Evolutionary conservation across 345 rosid species (phyloP).

Genomic region (Camelina hispida): DNA sequence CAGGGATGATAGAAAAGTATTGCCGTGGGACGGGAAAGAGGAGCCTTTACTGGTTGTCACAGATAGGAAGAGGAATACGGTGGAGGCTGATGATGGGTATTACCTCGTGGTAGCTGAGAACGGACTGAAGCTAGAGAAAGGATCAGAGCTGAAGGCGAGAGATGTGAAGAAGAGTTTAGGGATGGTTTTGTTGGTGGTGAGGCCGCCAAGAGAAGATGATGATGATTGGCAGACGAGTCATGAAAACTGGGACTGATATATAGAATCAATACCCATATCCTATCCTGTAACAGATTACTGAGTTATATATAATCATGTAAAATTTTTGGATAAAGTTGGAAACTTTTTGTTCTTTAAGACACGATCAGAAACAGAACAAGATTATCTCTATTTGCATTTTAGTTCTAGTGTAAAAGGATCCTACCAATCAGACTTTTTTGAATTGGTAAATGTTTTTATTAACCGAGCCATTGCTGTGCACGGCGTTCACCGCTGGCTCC

Average conservation of each 20-base stretch:
- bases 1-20: constrained; percentile 60
- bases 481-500: constrained; percentile 89
- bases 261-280: constrained; percentile 10
- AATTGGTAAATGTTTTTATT: constrained; percentile 13
- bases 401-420: constrained; percentile 2
- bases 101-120: constrained; percentile 59
- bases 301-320: constrained; percentile 26
- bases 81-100: constrained; percentile 64
- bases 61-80: constrained; percentile 63
- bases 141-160: constrained; percentile 59
- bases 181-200: constrained; percentile 71
- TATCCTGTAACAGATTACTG: constrained; percentile 26
- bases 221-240: constrained; percentile 59
- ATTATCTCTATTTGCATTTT: constrained; percentile 25
- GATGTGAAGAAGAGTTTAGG: constrained; percentile 62
- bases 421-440: constrained; percentile 28
- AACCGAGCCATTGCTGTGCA: constrained; percentile 96
- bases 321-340: constrained; percentile 41
- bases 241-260: constrained; percentile 76
- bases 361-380: constrained; percentile 30
- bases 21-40: constrained; percentile 85
- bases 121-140: constrained; percentile 76
- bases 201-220: constrained; percentile 72
- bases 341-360: constrained; percentile 33
- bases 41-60: constrained; percentile 78